phyloP scores from a whole-genome alignment of 2,329 filamentous ascomycete species.

The Cercospora sp. region DNA sequence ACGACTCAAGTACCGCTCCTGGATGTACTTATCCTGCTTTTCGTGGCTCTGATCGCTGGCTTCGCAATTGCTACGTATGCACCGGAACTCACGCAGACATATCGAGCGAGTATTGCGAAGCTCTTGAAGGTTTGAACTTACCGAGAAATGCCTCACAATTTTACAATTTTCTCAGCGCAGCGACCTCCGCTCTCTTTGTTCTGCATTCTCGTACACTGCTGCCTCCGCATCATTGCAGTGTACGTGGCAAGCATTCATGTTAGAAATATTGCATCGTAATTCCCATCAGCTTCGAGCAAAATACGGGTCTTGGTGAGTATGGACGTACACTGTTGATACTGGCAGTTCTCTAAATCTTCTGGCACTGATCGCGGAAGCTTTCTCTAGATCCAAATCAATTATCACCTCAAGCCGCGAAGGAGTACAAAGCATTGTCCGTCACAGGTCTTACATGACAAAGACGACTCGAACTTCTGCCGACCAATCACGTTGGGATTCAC shows the following conservation, averaged over 20 bases:
- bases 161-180: background rate
- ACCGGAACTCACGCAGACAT: conserved; percentile 2
- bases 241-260: background rate
- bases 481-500: background rate
- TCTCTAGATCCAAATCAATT: background rate
- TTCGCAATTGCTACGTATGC: conserved; percentile 19
- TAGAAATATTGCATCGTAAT: background rate
- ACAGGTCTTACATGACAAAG: background rate
- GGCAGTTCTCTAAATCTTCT: background rate
- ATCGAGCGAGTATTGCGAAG: background rate
- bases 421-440: background rate
- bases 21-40: conserved; percentile 21
- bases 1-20: conserved; percentile 17
- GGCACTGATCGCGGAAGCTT: background rate
- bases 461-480: background rate
- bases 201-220: background rate
- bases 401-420: background rate
- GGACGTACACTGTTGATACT: background rate
- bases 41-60: conserved; percentile 23
- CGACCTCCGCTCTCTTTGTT: background rate
- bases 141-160: background rate
- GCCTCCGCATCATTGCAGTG: background rate
- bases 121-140: background rate
- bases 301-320: background rate
- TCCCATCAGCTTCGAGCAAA: too few species aligned